Conservation (phyloP, 1,284 basidiomycete genomes). For the Ceratobasidium papillatum region DNA sequence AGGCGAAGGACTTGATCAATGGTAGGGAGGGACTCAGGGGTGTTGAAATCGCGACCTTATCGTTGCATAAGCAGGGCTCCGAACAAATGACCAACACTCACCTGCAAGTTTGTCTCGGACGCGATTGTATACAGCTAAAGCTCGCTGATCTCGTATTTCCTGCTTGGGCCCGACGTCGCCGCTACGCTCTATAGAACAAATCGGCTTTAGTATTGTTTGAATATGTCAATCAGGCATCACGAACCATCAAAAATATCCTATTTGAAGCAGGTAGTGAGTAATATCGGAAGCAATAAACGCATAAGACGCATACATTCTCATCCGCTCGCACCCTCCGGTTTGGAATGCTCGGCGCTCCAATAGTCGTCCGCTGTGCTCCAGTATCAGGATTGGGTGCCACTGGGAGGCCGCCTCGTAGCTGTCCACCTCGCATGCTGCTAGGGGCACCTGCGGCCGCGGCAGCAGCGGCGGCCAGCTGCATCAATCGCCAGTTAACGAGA, state of each 20-base stretch:
- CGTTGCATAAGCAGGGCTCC: not conserved
- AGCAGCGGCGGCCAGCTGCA: slow-evolving; percentile 58
- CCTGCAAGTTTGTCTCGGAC: slow-evolving; percentile 93
- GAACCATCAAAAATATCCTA: slow-evolving; percentile 28
- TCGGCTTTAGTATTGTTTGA: not conserved
- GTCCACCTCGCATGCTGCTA: slow-evolving; percentile 8
- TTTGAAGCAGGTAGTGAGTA: not conserved
- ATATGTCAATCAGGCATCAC: not conserved
- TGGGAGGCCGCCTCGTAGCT: not conserved
- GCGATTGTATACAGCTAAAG: slow-evolving; percentile 89
- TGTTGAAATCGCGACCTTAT: slow-evolving; percentile 15
- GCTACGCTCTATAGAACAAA: slow-evolving; percentile 58
- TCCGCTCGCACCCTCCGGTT: slow-evolving; percentile 72
- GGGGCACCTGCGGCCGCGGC: not conserved
- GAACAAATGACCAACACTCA: slow-evolving; percentile 50
- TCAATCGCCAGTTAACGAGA: slow-evolving; percentile 85
- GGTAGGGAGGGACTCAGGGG: slow-evolving; percentile 1
- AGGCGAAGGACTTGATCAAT: not conserved
- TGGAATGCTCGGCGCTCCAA: slow-evolving; percentile 52
- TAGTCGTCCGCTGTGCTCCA: slow-evolving; percentile 20
- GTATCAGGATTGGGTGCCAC: slow-evolving; percentile 9
- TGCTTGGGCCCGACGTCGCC: slow-evolving; percentile 64
- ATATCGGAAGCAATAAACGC: not conserved
- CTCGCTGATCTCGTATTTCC: slow-evolving; percentile 90
- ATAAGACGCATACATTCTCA: slow-evolving; percentile 40